Conservation (phyloP, 2,329 filamentous ascomycete species). For the Coniella vitis region DNA sequence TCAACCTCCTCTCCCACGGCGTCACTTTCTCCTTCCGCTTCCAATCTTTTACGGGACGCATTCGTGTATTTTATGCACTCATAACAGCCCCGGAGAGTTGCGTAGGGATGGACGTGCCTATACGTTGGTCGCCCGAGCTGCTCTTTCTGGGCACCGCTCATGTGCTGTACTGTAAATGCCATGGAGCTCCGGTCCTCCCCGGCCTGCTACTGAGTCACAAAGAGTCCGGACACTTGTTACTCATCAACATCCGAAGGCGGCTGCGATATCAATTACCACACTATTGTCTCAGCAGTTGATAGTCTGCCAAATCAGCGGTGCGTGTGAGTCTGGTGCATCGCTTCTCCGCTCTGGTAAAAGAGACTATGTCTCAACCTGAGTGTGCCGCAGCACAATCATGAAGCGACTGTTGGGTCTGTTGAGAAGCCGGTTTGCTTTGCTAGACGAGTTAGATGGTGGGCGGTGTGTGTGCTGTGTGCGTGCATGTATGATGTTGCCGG, state of each 20-base stretch:
- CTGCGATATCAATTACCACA: no score
- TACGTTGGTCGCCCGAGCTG: constrained; percentile 1
- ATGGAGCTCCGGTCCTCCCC: no score
- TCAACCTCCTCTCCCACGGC: no score
- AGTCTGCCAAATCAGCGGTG: not conserved
- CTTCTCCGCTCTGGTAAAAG: no score
- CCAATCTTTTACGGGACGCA: not conserved
- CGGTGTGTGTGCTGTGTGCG: not conserved
- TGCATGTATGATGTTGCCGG: not conserved
- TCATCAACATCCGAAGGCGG: no score
- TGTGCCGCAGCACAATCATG: not conserved
- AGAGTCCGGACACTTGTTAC: no score
- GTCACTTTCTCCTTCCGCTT: not conserved
- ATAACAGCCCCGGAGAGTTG: not conserved
- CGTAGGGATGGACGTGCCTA: no score
- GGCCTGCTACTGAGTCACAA: no score
- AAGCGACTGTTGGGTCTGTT: not conserved
- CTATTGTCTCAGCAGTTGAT: no score
- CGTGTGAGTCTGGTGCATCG: no score
- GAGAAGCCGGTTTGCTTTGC: not conserved
- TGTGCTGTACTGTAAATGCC: no score
- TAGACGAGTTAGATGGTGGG: not conserved
- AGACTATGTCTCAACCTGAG: not conserved
- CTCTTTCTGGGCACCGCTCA: not conserved
- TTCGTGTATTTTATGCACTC: not conserved